phyloP scores from a whole-genome alignment of 2,329 filamentous ascomycete genomes.

The Neoarthrinium moseri region DNA sequence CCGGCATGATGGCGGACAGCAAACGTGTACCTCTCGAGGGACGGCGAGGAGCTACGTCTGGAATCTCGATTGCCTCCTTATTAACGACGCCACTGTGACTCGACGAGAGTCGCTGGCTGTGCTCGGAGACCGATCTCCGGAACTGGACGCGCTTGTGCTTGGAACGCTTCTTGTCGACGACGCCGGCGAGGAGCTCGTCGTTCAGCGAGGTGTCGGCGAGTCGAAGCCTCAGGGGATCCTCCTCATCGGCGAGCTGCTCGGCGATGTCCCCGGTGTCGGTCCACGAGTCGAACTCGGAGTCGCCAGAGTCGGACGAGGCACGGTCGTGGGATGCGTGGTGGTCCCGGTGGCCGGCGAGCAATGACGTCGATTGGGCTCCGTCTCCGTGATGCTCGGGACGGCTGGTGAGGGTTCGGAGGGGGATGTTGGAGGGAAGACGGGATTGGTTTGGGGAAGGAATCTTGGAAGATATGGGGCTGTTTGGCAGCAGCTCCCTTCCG shows the following conservation, averaged over 20 bases:
- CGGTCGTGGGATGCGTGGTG: constrained; percentile 41
- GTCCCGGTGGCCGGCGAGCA: constrained; percentile 43
- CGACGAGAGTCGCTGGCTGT: constrained; percentile 30
- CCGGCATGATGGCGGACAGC: constrained; percentile 83
- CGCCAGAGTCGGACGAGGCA: constrained; percentile 50
- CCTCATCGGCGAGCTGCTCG: constrained; percentile 81
- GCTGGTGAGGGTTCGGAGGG: constrained; percentile 70
- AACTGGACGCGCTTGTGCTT: constrained; percentile 69
- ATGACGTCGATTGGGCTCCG: constrained; percentile 42
- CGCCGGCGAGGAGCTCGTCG: constrained; percentile 55
- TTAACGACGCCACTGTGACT: constrained; percentile 44
- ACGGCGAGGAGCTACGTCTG: constrained; percentile 61
- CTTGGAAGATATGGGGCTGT: constrained; percentile 77
- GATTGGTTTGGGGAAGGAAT: constrained; percentile 75
- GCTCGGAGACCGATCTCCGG: constrained; percentile 45
- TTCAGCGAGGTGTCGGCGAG: constrained; percentile 63
- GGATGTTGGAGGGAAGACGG: constrained; percentile 81
- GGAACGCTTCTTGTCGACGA: constrained; percentile 42
- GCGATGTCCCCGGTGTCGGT: constrained; percentile 93
- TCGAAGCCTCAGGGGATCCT: constrained; percentile 76
- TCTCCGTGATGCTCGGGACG: constrained; percentile 34
- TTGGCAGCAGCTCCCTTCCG: constrained; percentile 70
- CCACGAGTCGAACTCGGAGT: constrained; percentile 75
- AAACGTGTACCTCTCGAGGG: constrained; percentile 68
- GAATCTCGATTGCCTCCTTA: constrained; percentile 82